Base-by-base conservation (phyloP, 2,329 filamentous ascomycete genomes). In the Fusarium tanahbumbuense region DNA sequence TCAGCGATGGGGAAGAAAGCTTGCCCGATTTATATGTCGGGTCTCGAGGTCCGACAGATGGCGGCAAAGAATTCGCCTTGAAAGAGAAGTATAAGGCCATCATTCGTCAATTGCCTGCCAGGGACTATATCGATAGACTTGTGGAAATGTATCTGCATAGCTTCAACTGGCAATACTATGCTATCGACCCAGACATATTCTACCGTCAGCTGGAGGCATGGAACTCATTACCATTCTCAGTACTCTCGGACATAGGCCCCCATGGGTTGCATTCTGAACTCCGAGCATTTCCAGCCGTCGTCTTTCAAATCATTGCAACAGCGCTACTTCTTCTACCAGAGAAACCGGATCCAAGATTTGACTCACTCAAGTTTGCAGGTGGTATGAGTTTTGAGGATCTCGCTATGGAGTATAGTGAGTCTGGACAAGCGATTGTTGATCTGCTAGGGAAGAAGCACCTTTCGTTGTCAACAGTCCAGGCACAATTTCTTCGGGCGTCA, bases 361-460 rank as follows among this genome's bases (percentile, higher is more conserved):
- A 87, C 28, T 81, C 83, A 3, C 79, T 91, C 50, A 89, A 89
- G 75, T 89, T 89, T 71, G 84, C 86, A 1, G 83, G 82, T 5
- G 85, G 83, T 49, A 88, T 89, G 85, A 85, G 84, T 4, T 88
- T 89, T 64, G 86, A 89, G 74, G 87, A 89, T 53, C 77, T 91
- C 22, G 87, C 88, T 4, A 79, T 81, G 18, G 88, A 89, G 60
- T 90, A 89, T 72, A 89, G 87, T 71, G 87, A 90, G 58, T 84
- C 85, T 0, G 86, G 87, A 9, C 79, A 85, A 27, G 81, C 83
- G 11, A 83, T 90, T 45, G 73, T 88, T 42, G 80, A 80, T 18
- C 76, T 90, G 23, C 78, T 91, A 25, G 88, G 87, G 18, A 89
- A 89, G 76, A 81, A 83, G 49, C 81, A 86, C 46, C 83, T 89